These are phyloP conservation scores for Sindora glabra DNA, from an alignment of 306 rosid genomes.

Conservation along the genomic window DNA sequence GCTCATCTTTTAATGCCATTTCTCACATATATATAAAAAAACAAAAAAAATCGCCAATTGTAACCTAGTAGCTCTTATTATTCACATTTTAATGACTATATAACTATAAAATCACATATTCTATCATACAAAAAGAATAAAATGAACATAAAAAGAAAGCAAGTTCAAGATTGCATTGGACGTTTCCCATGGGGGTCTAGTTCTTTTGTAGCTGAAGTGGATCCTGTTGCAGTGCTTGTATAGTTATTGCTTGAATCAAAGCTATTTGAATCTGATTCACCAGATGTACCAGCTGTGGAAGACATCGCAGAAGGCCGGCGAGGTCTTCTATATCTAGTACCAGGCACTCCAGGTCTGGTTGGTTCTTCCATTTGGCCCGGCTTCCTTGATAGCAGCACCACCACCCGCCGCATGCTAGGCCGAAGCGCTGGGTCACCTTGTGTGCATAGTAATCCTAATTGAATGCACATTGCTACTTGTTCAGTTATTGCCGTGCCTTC, in stretches of 20 bases:
- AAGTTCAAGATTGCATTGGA: constrained; percentile 34
- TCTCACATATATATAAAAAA: too few species aligned
- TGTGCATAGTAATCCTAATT: constrained; percentile 27
- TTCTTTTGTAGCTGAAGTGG: constrained; percentile 23
- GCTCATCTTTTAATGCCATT: too few species aligned
- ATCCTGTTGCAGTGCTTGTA: constrained; percentile 17
- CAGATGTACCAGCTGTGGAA: constrained; percentile 45
- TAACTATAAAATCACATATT: too few species aligned
- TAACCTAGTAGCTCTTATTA: too few species aligned
- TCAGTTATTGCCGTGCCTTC: constrained; percentile 43
- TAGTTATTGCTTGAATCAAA: constrained; percentile 32
- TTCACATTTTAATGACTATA: too few species aligned
- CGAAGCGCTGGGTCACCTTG: constrained; percentile 75
- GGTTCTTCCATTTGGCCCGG: constrained; percentile 71
- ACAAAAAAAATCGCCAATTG: too few species aligned
- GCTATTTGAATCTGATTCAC: constrained; percentile 32
- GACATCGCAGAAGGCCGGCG: constrained; percentile 30
- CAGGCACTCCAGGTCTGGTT: constrained; percentile 60
- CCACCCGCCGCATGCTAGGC: constrained; percentile 72
- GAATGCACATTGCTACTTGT: constrained; percentile 54
- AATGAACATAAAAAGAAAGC: too few species aligned
- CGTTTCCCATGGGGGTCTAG: constrained; percentile 52
- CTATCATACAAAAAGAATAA: too few species aligned
- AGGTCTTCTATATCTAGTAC: constrained; percentile 56
- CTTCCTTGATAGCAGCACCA: constrained; percentile 64